Percentiles rank a stretch among this genome's conserved stretches.
Evolutionary conservation across 352 stramenopile species (phyloP).

Genomic region (Elongisporangium undulatum): DNA sequence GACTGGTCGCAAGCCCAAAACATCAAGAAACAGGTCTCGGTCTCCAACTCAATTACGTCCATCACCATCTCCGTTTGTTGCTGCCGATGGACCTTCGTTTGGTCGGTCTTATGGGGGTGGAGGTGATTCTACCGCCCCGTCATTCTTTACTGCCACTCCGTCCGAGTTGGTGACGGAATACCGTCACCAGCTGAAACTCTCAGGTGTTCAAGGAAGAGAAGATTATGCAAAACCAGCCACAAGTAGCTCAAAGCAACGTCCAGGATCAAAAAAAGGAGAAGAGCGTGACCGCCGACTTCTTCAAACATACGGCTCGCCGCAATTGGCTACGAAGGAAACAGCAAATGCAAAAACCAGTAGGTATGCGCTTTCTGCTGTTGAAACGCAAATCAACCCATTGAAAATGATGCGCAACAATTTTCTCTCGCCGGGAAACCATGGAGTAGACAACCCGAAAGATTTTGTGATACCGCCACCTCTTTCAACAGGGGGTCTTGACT

Average conservation of each 20-base stretch:
- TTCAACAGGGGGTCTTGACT: slow-evolving; percentile 22
- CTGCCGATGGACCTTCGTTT: slow-evolving; percentile 19
- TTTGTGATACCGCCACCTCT: slow-evolving; percentile 56
- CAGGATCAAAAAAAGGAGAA: slow-evolving; percentile 25
- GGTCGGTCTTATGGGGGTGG: slow-evolving; percentile 21
- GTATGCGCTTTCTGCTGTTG: background rate
- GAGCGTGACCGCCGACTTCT: slow-evolving; percentile 42
- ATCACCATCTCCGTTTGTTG: slow-evolving; percentile 3
- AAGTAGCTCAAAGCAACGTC: slow-evolving; percentile 21
- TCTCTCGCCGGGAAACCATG: background rate
- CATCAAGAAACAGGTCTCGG: background rate
- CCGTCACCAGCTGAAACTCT: slow-evolving; percentile 18
- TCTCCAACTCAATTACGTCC: slow-evolving; percentile 7
- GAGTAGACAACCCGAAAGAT: background rate
- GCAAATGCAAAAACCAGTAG: slow-evolving; percentile 6
- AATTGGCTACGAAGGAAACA: background rate
- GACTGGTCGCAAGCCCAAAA: background rate
- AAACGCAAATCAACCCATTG: background rate
- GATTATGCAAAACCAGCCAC: slow-evolving; percentile 22
- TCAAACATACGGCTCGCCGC: slow-evolving; percentile 38
- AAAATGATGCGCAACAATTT: background rate
- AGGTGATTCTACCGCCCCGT: slow-evolving; percentile 12
- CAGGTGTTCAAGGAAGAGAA: slow-evolving; percentile 32
- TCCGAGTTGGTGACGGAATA: slow-evolving; percentile 19
- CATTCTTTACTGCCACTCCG: slow-evolving; percentile 32